These are phyloP conservation scores for Calocybe gangraenosa DNA, from an alignment of 768 basidiomycete genomes.

Conservation along the genomic window DNA sequence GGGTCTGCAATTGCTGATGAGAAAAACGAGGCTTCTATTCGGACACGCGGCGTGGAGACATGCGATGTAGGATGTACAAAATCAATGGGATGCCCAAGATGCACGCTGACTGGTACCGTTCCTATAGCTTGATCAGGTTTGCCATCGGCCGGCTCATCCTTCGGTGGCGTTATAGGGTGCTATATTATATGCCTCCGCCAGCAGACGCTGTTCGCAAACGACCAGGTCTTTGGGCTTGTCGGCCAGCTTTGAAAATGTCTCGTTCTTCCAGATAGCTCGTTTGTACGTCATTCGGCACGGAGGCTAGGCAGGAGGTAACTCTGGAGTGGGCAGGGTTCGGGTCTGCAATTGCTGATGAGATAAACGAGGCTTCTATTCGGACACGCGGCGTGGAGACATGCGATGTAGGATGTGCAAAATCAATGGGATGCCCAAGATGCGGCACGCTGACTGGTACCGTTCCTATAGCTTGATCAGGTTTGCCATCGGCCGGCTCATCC, in stretches of 20 bases:
- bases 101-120: not conserved
- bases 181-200: conserved; percentile 20
- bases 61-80: not conserved
- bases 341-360: not conserved
- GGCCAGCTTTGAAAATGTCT: conserved; percentile 1
- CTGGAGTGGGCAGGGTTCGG: not conserved
- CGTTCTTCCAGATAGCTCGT: not conserved
- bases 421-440: not conserved
- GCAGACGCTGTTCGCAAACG: conserved; percentile 22
- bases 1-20: not conserved
- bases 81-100: not conserved
- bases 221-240: conserved; percentile 10
- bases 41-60: not conserved
- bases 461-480: not conserved
- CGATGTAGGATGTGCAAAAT: not conserved
- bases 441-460: not conserved
- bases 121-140: not conserved
- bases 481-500: not conserved
- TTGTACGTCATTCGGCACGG: not conserved
- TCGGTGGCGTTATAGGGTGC: not conserved
- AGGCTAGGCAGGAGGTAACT: not conserved
- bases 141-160: not conserved
- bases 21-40: not conserved
- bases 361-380: not conserved
- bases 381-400: not conserved